Base-by-base conservation (phyloP, 129 eudicot genomes). In the carrot (Daucus carota) region DNA sequence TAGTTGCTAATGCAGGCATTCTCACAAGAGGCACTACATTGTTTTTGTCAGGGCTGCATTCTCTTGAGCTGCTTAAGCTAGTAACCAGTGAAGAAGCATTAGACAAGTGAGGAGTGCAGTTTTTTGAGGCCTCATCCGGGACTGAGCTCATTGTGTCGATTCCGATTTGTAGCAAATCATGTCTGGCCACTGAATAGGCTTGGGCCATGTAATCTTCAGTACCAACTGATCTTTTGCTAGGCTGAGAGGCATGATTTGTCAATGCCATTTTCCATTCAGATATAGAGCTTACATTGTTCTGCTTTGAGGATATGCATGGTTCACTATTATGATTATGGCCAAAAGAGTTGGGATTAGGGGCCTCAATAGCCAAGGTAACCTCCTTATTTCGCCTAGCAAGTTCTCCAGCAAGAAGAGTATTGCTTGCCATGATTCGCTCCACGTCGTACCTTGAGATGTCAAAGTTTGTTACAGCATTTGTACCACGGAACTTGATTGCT, bases 401-500 rank as follows among this genome's bases (percentile, higher is more conserved):
- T 50, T 92, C 98, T 9, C 98, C 93, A 1, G 92, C 81, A 40
- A 92, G 78, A 63, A 92, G 96, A 72, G 89, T 87, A 46, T 74
- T 86, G 82, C 98, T 92, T 36, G 84, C 98, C 83, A 88, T 90
- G 28, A 90, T 92, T 18, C 80, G 75, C 41, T 92, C 96, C 46
- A 88, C 96, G 7, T 90, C 87, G 80, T 92, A 92, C 72, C 88
- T 86, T 13, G 92, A 75, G 52, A 85, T 85, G 65, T 90, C 96
- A 38, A 92, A 92, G 81, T 92, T 92, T 24, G 98, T 92, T 24
- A 92, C 98, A 0, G 98, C 96, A 45, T 79, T 90, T 62, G 81
- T 72, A 3, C 96, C 98, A 20, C 98, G 89, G 31, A 92, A 92
- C 62, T 92, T 92, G n/a, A 90, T 92, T 6, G 98, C 96, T 1